Evolutionary conservation across 495 filamentous ascomycete genomes (phyloP).

Genomic region (Penicillium canariense): DNA sequence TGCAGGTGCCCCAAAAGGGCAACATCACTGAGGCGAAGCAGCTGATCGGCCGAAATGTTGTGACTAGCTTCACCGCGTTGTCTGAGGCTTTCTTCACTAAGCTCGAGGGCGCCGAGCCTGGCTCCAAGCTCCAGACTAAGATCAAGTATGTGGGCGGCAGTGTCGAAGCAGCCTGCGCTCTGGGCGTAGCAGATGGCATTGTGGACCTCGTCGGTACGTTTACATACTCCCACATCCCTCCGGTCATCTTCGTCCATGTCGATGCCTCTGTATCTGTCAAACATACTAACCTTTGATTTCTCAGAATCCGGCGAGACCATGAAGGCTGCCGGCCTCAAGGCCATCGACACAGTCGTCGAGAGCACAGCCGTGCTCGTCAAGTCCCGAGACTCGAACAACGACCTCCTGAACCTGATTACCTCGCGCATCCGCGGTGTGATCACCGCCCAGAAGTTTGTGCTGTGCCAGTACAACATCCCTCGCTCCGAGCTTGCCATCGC

Average conservation of each 20-base stretch:
- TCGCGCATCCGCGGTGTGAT: conserved; percentile 89
- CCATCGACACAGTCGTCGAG: conserved; percentile 89
- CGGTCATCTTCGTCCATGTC: no score
- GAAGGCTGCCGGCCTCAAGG: conserved; percentile 93
- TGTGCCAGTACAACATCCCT: conserved; percentile 94
- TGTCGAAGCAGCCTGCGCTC: conserved; percentile 92
- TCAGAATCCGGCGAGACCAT: conserved; percentile 97
- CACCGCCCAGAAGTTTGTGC: conserved; percentile 88
- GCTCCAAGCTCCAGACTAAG: conserved; percentile 53
- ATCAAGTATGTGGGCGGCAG: conserved; percentile 93
- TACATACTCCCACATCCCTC: neutral
- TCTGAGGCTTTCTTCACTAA: conserved; percentile 75
- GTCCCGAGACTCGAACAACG: conserved; percentile 79
- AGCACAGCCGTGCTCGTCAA: conserved; percentile 88
- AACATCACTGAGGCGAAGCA: conserved; percentile 63
- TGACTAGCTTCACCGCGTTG: conserved; percentile 89
- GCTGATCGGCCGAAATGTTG: conserved; percentile 89
- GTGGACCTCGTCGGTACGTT: conserved; percentile 87
- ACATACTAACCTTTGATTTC: neutral
- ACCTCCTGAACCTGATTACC: conserved; percentile 76
- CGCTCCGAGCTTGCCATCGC: conserved; percentile 63
- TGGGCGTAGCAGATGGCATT: conserved; percentile 95
- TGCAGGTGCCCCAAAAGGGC: conserved; percentile 91
- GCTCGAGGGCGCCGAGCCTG: conserved; percentile 55
- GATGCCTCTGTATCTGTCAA: no score